Evolutionary conservation across 257 asterid genomes (phyloP).

Genomic region (Solanum dulcamara): DNA sequence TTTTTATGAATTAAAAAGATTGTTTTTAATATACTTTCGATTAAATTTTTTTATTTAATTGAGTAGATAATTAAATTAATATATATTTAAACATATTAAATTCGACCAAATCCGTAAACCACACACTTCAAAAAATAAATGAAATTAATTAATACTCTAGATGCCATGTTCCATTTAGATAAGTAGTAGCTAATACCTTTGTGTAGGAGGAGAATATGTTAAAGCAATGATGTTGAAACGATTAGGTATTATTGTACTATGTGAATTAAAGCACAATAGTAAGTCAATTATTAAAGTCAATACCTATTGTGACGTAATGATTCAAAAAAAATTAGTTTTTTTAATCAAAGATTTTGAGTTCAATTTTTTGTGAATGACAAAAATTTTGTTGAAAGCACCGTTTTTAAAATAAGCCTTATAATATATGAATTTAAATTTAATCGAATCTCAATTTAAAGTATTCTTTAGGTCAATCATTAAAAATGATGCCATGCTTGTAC

Average conservation of each 20-base stretch:
- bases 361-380: accelerated
- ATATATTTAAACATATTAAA: neutral
- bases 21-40: neutral
- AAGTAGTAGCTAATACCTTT: neutral
- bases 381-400: neutral
- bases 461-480: neutral
- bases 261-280: no score
- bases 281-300: no score
- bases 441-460: neutral
- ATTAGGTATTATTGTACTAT: no score
- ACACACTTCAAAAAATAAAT: neutral
- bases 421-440: neutral
- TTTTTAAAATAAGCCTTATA: neutral
- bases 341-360: neutral
- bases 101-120: neutral
- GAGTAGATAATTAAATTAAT: neutral
- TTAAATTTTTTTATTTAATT: no score
- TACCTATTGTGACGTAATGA: no score
- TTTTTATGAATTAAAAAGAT: accelerated
- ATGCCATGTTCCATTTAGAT: neutral
- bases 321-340: no score
- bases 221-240: no score
- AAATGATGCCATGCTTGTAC: neutral
- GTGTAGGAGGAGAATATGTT: neutral
- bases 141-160: neutral